Base-by-base conservation (phyloP, 2,329 filamentous ascomycete species). In the Penicillium corylophilum region DNA sequence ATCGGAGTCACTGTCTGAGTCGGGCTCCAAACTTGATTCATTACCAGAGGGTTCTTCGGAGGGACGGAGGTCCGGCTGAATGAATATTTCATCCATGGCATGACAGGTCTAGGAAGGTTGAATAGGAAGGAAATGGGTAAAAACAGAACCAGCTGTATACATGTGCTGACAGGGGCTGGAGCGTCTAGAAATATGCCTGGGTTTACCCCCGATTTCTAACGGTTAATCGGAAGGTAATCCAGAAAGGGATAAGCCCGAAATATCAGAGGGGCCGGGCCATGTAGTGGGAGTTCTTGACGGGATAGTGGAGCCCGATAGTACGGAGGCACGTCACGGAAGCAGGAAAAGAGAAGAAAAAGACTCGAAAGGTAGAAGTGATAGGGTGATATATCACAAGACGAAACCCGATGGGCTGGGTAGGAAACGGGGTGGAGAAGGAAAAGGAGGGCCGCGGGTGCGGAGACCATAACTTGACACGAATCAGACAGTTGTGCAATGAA, bases 51-150 rank as follows among this genome's bases (percentile, higher is more conserved):
- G 33, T 15, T 42, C 23, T 44, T 44, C 41, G 12, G 26, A 29
- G 40, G 29, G 9, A 41, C 23, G 2, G 24, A 38, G 46, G 23
- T 60, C 51, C 49, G 57, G 50, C 51, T 60, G 51, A 38, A 57
- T 42, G 38, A 43, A 41, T 53, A 52, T 57, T 49, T 55, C 60
- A 39, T 57, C 62, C 64, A 67, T 67, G 59, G 61, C 64, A 67
- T 66, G 64, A 60, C 63, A 58, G 31, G 56, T 26, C 45, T 38
- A 48, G 28, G 22, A n/a, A 31, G 39, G 15, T 15, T 43, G 35
- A 44, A 49, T n/a, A 28, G 28, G 44, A 42, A 39, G 12, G 24
- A 22, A 38, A 38, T 4, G 16, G 16, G 10, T 38, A 41, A 24
- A 16, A 2, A 40, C 20, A 40, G 20, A 12, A 18, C 33, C 16